phyloP scores from a whole-genome alignment of 495 filamentous ascomycete species.

The Penicillium verhagenii region DNA sequence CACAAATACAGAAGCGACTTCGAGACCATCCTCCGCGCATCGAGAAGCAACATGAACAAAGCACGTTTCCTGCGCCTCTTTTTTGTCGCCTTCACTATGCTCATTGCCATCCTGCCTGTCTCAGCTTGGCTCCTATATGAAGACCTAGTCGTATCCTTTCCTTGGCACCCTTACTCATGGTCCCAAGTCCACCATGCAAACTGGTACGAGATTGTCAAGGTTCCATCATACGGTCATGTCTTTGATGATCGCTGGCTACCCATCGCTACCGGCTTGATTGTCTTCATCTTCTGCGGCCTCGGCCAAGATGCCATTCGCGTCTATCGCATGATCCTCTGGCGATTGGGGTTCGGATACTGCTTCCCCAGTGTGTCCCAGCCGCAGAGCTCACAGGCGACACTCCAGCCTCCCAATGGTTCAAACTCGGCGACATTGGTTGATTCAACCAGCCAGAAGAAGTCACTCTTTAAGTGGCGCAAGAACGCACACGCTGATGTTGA shows the following conservation, averaged over 20 bases:
- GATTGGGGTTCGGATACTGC: constrained; percentile 28
- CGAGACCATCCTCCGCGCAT: constrained; percentile 52
- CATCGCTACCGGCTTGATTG: constrained; percentile 55
- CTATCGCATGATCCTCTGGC: constrained; percentile 54
- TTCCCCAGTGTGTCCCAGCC: constrained; percentile 18
- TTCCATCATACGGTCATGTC: constrained; percentile 54
- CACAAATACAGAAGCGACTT: constrained; percentile 64
- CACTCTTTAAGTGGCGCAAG: constrained; percentile 26
- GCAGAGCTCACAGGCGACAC: constrained; percentile 6
- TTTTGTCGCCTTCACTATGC: constrained; percentile 64
- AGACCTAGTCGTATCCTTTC: constrained; percentile 45
- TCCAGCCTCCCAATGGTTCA: background rate
- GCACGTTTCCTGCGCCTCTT: constrained; percentile 79
- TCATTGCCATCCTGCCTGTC: constrained; percentile 65
- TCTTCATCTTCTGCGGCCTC: constrained; percentile 80
- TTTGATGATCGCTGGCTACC: constrained; percentile 68
- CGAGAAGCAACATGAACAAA: constrained; percentile 57
- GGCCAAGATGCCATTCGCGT: constrained; percentile 72
- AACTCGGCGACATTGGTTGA: constrained; percentile 21
- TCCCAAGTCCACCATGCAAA: constrained; percentile 50
- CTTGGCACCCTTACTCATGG: constrained; percentile 54
- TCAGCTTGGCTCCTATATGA: constrained; percentile 57
- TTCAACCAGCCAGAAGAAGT: constrained; percentile 23
- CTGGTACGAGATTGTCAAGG: constrained; percentile 61
- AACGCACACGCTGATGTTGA: constrained; percentile 22